A percentile compares a stretch with the other conserved stretches of the same genome.
Evolutionary conservation across 208 protist species (phyloP).

Genomic region (Trichomonas vaginalis): DNA sequence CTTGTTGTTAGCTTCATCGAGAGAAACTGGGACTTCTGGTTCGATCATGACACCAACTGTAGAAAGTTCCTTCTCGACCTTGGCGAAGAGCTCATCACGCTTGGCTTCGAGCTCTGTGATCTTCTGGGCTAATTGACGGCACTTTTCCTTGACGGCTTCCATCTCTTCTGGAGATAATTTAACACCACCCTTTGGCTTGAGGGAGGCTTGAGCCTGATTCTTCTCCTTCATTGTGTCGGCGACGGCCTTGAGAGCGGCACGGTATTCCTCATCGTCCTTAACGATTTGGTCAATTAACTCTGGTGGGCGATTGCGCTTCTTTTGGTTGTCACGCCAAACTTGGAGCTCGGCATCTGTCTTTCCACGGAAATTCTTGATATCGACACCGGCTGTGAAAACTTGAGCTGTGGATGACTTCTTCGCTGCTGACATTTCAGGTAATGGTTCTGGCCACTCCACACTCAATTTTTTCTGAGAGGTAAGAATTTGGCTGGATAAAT

Average conservation of each 20-base stretch:
- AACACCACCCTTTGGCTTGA: neutral
- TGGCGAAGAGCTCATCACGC: neutral
- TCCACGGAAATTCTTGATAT: neutral
- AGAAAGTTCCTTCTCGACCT: neutral
- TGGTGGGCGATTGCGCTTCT: neutral
- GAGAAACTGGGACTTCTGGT: constrained; percentile 56
- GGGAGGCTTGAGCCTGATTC: neutral
- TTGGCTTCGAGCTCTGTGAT: neutral
- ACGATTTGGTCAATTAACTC: neutral
- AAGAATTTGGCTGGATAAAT: too few species aligned
- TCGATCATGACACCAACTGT: neutral
- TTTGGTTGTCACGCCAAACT: neutral
- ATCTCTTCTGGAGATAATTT: neutral
- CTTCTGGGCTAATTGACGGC: neutral
- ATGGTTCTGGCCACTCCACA: too few species aligned
- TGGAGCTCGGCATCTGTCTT: neutral
- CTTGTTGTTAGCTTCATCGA: constrained; percentile 67
- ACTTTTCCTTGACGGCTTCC: neutral
- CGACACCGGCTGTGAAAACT: neutral
- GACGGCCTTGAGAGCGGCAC: neutral
- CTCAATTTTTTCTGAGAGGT: too few species aligned
- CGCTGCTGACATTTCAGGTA: neutral
- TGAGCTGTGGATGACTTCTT: neutral
- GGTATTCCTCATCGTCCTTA: neutral
- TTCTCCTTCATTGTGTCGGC: neutral